Evolutionary conservation across 768 basidiomycete species (phyloP).

Genomic region (Hysterangium stoloniferum): DNA sequence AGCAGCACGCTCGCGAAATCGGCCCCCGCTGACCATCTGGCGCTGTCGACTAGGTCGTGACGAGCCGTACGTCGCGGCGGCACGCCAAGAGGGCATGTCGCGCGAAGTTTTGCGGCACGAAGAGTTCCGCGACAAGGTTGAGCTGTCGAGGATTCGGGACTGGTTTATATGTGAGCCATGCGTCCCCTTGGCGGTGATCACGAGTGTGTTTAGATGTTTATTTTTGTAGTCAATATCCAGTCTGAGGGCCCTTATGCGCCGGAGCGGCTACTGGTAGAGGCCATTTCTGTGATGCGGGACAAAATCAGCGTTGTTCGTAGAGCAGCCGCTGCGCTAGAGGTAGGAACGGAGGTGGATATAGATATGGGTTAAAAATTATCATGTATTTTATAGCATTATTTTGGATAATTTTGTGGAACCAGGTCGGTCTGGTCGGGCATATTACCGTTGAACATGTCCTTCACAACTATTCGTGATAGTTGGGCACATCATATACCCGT

Average conservation of each 20-base stretch:
- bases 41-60: conserved; percentile 26
- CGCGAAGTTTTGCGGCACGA: conserved; percentile 88
- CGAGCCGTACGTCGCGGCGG: conserved; percentile 42
- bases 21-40: background rate
- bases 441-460: too few relatives aligned
- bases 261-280: conserved; percentile 72
- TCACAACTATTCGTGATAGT: too few relatives aligned
- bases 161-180: conserved; percentile 77
- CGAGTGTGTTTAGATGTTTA: conserved; percentile 4
- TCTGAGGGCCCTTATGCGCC: conserved; percentile 86
- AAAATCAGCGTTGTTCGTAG: conserved; percentile 59
- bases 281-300: conserved; percentile 71
- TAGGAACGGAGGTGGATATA: too few relatives aligned
- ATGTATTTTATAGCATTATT: too few relatives aligned
- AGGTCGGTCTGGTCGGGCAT: too few relatives aligned
- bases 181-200: background rate
- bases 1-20: too few relatives aligned
- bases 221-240: conserved; percentile 71
- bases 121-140: conserved; percentile 79
- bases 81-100: conserved; percentile 80
- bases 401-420: too few relatives aligned
- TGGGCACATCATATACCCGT: too few relatives aligned
- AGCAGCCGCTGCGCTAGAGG: conserved; percentile 47
- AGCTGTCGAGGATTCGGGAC: conserved; percentile 81
- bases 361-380: too few relatives aligned